Evolutionary conservation across 2,329 filamentous ascomycete genomes (phyloP), one percentile per base, ranked within the genome.

Genomic region (Penicillium sp.): DNA sequence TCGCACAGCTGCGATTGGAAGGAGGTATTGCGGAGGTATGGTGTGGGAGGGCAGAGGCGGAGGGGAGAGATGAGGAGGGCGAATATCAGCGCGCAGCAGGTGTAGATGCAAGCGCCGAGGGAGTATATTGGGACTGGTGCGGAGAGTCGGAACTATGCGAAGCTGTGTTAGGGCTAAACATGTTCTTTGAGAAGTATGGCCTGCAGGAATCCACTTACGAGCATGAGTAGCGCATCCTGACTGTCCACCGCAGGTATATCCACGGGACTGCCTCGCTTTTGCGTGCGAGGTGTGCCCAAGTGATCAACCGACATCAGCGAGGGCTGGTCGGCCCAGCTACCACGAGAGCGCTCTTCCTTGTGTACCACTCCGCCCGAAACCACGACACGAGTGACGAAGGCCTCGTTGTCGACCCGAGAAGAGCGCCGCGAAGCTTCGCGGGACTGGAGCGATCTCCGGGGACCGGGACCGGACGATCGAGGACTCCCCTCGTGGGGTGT

Each of bases 71-170:
- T 75, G 49, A 85, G 60, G 55, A 83, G 61, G 56, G 84, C 79
- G 61, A 82, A 75, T 63, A 85, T 50, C 46, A 85, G 66, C 14
- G 81, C 78, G 61, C 82, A 73, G 56, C 83, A 63, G 18, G 85
- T 82, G 77, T 85, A 88, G 50, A 86, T 59, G 40, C 79, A 76
- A 62, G 84, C 82, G 61, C 79, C 69, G 35, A 84, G 66, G 54
- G 84, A 85, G 65, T 87, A 78, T 6, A 85, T 67, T 13, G 82
- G 82, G 62, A 83, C 82, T 16, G 84, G 80, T 24, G 77, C 72
- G 19, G 82, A 83, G 37, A 86, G 77, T 66, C 81, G 84, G 64
- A 85, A 77, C 82, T 83, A 57, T 50, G 50, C 50, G 6, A 24
- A 36, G 18, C 19, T n/a, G 36, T 41, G 59, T 69, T 60, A 67